These are phyloP conservation scores for Xylariaceae sp. DNA, from an alignment of 2,329 filamentous ascomycete species.

Conservation along the genomic window DNA sequence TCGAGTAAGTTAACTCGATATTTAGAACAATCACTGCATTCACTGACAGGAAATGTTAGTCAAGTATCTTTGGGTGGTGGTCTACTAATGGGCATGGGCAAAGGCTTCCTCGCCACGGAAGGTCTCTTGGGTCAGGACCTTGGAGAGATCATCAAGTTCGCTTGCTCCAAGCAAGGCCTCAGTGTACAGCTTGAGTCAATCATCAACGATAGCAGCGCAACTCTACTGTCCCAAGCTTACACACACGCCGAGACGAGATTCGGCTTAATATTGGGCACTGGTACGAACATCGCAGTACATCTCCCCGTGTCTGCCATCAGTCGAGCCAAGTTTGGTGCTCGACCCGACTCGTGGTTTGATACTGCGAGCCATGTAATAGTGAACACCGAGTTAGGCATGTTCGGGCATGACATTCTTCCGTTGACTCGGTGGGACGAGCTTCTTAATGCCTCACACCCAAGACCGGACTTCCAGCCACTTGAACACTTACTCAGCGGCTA, in stretches of 20 bases:
- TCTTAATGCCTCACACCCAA: slow-evolving; percentile 47
- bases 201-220: slow-evolving; percentile 67
- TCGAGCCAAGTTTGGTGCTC: slow-evolving; percentile 53
- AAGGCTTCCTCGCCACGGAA: slow-evolving; percentile 60
- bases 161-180: slow-evolving; percentile 51
- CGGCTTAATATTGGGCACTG: slow-evolving; percentile 65
- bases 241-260: slow-evolving; percentile 57
- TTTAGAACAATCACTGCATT: background rate
- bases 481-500: slow-evolving; percentile 57
- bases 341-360: slow-evolving; percentile 55
- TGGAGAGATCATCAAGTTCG: slow-evolving; percentile 54
- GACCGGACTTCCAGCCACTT: slow-evolving; percentile 44
- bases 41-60: slow-evolving; percentile 39
- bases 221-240: slow-evolving; percentile 63
- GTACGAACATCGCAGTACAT: slow-evolving; percentile 64
- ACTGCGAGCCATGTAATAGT: slow-evolving; percentile 61
- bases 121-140: slow-evolving; percentile 59
- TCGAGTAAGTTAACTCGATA: slow-evolving; percentile 53
- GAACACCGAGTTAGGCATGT: slow-evolving; percentile 68
- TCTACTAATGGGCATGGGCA: slow-evolving; percentile 61
- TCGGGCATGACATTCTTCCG: slow-evolving; percentile 57
- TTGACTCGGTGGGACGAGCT: slow-evolving; percentile 59
- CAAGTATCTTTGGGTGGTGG: slow-evolving; percentile 63
- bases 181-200: slow-evolving; percentile 58
- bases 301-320: slow-evolving; percentile 58